A percentile compares a stretch with the other conserved stretches of the same genome.
phyloP scores from a whole-genome alignment of 2,329 filamentous ascomycete genomes.

The Neopestalotiopsis sp. region DNA sequence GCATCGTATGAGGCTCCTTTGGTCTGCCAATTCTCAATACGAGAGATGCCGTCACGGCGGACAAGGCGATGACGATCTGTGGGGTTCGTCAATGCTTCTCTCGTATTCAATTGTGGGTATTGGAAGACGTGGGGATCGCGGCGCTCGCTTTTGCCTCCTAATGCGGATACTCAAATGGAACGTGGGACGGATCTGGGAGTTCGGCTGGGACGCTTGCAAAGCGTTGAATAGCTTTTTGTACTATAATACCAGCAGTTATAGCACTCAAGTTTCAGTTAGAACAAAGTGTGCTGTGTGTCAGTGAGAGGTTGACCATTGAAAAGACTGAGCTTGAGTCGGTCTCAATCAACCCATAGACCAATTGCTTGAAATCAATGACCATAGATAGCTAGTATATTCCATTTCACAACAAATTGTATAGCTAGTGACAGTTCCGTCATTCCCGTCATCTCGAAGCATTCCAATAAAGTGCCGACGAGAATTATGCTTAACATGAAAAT shows the following conservation, averaged over 20 bases:
- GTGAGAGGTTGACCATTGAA: no score
- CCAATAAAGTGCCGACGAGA: background rate
- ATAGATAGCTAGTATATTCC: no score
- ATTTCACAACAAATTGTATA: background rate
- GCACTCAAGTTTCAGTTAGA: background rate
- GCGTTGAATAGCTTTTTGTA: background rate
- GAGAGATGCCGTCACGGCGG: background rate
- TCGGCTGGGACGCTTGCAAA: background rate
- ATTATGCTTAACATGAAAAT: constrained; percentile 1
- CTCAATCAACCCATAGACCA: no score
- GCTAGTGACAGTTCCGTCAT: background rate
- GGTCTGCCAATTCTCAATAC: background rate
- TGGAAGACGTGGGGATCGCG: constrained; percentile 2
- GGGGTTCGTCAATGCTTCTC: background rate
- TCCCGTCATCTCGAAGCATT: background rate
- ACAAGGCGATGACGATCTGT: background rate
- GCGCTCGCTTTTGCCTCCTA: background rate
- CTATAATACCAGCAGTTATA: background rate
- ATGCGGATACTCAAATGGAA: background rate
- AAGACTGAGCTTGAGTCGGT: no score
- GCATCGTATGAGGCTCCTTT: background rate
- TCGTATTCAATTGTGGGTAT: background rate
- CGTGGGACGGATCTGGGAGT: constrained; percentile 3
- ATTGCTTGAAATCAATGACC: no score
- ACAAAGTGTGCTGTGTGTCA: background rate